Percentiles rank a stretch among this genome's conserved stretches.
phyloP scores from a whole-genome alignment of 331 rosid species.

The Spiraea crenata region DNA sequence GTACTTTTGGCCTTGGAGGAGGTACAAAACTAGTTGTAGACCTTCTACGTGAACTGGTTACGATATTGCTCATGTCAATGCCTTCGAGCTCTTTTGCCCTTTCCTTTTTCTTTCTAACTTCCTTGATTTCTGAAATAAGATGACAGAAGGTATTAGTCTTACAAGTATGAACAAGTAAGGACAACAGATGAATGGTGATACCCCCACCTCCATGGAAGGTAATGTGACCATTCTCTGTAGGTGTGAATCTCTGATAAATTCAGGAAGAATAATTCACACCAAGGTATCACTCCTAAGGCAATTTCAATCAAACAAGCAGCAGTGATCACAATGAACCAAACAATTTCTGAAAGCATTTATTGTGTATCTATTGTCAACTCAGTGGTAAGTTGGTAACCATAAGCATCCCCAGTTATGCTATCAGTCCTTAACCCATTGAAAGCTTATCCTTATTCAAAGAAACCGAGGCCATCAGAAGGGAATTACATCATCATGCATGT shows the following conservation, averaged over 20 bases:
- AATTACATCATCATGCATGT: not conserved
- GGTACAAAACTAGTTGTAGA: constrained; percentile 54
- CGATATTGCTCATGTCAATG: constrained; percentile 85
- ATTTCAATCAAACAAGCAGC: not conserved
- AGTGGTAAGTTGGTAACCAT: not conserved
- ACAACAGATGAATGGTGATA: not conserved
- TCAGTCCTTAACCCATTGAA: not conserved
- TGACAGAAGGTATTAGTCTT: constrained; percentile 15
- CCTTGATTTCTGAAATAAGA: constrained; percentile 70
- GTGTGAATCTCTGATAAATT: not conserved
- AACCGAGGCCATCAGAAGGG: constrained; percentile 4
- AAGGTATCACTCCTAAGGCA: not conserved
- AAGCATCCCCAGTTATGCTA: not conserved
- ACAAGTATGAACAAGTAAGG: not conserved
- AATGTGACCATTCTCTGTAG: not conserved
- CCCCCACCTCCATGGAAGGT: not conserved
- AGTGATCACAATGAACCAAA: not conserved
- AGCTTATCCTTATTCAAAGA: not conserved
- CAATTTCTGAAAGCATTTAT: not conserved
- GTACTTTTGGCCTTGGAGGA: constrained; percentile 72
- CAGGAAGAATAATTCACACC: not conserved
- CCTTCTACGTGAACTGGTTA: constrained; percentile 80
- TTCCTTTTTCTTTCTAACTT: constrained; percentile 72
- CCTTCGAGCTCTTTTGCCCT: constrained; percentile 98
- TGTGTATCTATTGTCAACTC: not conserved